Evolutionary conservation across 2,329 filamentous ascomycete genomes (phyloP).

Genomic region (Intubia oerlemansii): DNA sequence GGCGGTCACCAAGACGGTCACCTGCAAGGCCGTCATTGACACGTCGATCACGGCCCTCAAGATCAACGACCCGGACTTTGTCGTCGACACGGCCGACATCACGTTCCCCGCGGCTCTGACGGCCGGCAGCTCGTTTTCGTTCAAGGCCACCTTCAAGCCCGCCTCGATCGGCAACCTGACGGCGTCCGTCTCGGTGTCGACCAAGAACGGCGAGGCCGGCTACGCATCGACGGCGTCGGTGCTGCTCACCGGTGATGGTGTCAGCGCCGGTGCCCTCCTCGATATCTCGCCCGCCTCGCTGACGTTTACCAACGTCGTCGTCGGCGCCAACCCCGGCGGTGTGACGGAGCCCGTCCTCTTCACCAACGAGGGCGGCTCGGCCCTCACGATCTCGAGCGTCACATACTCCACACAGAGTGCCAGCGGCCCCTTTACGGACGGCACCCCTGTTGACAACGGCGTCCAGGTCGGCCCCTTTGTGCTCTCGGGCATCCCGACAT

Average conservation of each 20-base stretch:
- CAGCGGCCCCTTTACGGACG: conserved; percentile 21
- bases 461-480: conserved; percentile 25
- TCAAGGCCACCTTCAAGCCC: conserved; percentile 24
- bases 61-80: conserved; percentile 17
- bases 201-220: conserved; percentile 21
- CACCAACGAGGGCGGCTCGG: conserved; percentile 25
- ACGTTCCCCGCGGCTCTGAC: conserved; percentile 14
- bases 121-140: conserved; percentile 18
- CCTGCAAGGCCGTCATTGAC: conserved; percentile 24
- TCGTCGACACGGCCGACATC: conserved; percentile 11
- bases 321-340: conserved; percentile 17
- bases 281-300: conserved; percentile 24
- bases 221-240: conserved; percentile 25
- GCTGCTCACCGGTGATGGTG: conserved; percentile 24
- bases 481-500: conserved; percentile 22
- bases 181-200: conserved; percentile 23
- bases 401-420: conserved; percentile 21
- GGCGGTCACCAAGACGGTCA: conserved; percentile 16
- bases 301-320: conserved; percentile 26
- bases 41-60: conserved; percentile 19
- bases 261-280: conserved; percentile 23
- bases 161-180: conserved; percentile 24
- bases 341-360: conserved; percentile 23
- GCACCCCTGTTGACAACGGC: conserved; percentile 12
- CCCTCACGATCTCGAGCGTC: conserved; percentile 21